phyloP scores from a whole-genome alignment of 2,329 filamentous ascomycete genomes.

The Nemania bipapillata region DNA sequence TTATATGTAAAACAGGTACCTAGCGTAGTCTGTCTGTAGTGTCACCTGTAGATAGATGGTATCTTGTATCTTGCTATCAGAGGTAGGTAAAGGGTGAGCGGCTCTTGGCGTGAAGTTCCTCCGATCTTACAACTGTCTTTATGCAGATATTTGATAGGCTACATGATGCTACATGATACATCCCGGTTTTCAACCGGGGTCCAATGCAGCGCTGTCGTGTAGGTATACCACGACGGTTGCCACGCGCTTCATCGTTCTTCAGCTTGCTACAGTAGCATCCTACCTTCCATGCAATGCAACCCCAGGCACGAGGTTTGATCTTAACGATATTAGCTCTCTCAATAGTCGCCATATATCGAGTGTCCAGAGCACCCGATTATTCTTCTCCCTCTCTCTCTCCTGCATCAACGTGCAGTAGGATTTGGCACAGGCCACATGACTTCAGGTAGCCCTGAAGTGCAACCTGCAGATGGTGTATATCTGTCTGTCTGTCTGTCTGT shows the following conservation, averaged over 20 bases:
- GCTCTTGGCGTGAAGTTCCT: slow-evolving; percentile 39
- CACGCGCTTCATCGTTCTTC: slow-evolving; percentile 40
- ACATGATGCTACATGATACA: slow-evolving; percentile 9
- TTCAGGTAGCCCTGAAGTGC: slow-evolving; percentile 38
- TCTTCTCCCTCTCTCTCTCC: slow-evolving; percentile 18
- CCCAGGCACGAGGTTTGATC: slow-evolving; percentile 33
- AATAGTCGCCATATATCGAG: slow-evolving; percentile 23
- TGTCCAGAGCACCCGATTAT: slow-evolving; percentile 5
- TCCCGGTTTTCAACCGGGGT: not conserved
- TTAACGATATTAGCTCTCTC: slow-evolving; percentile 28
- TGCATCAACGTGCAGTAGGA: slow-evolving; percentile 34
- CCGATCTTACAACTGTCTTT: slow-evolving; percentile 35
- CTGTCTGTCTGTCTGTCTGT: not conserved
- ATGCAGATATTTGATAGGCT: slow-evolving; percentile 19
- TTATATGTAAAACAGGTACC: not conserved
- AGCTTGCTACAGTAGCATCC: slow-evolving; percentile 40
- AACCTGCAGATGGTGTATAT: slow-evolving; percentile 33
- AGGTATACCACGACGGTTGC: slow-evolving; percentile 26
- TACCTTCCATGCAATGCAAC: slow-evolving; percentile 29
- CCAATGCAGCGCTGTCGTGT: not conserved
- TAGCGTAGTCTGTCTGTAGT: too few species aligned
- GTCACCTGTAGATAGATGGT: not conserved
- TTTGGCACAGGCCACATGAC: slow-evolving; percentile 36
- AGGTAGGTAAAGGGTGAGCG: not conserved
- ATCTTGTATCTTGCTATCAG: slow-evolving; percentile 1